These are phyloP conservation scores for Xylariaceae sp. DNA, from an alignment of 2,329 filamentous ascomycete species.

Conservation along the genomic window DNA sequence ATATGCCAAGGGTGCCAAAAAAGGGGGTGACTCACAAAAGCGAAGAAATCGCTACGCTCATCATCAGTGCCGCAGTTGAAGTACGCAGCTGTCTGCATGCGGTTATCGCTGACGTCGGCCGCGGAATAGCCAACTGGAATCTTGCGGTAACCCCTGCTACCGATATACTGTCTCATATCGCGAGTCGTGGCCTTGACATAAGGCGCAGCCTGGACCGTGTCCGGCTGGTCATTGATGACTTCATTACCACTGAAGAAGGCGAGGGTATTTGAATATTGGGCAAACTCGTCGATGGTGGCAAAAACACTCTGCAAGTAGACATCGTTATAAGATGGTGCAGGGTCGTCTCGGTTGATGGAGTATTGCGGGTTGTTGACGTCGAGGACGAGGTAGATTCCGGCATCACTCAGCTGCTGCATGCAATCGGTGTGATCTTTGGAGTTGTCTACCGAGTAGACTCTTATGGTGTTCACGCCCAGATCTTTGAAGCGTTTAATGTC, in stretches of 20 bases:
- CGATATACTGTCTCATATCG: conserved; percentile 72
- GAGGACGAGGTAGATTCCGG: conserved; percentile 87
- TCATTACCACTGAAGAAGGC: conserved; percentile 84
- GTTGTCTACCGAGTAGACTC: conserved; percentile 93
- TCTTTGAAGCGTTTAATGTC: conserved; percentile 81
- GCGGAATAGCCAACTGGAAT: conserved; percentile 75
- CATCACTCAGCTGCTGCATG: conserved; percentile 77
- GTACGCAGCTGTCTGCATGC: conserved; percentile 81
- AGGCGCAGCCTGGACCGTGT: conserved; percentile 64
- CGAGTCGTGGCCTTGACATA: conserved; percentile 78
- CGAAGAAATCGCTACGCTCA: conserved; percentile 83
- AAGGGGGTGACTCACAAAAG: conserved; percentile 50
- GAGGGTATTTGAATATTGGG: conserved; percentile 80
- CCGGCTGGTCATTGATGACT: conserved; percentile 66
- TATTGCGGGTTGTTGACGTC: conserved; percentile 90
- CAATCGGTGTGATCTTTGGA: conserved; percentile 75
- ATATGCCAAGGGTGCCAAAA: too few relatives aligned
- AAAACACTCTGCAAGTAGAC: conserved; percentile 83
- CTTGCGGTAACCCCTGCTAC: conserved; percentile 57
- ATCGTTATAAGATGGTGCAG: conserved; percentile 79
- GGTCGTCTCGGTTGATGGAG: conserved; percentile 76
- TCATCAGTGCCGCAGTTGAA: conserved; percentile 91
- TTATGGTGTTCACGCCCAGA: conserved; percentile 85
- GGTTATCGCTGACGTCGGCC: conserved; percentile 82
- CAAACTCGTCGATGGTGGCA: conserved; percentile 81